Conservation (phyloP, 805 yeast genomes). For the Nakazawaea pomicola region DNA sequence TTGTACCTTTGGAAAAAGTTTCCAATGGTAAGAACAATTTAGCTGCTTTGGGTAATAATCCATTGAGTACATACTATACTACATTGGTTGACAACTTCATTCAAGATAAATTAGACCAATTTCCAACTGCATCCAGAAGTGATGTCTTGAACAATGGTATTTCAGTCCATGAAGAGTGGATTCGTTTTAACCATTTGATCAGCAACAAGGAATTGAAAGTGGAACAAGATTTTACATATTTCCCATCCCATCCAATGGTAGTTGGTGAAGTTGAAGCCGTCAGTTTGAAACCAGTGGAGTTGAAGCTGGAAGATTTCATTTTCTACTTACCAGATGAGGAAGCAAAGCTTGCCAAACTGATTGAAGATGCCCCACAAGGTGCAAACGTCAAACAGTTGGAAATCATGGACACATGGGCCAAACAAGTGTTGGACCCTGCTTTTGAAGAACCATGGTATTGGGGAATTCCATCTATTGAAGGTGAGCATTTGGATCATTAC, state of each 20-base stretch:
- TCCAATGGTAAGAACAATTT: slow-evolving; percentile 12
- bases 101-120: slow-evolving; percentile 1
- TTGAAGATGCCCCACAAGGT: slow-evolving; percentile 7
- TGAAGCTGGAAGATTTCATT: slow-evolving; percentile 7
- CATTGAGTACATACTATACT: slow-evolving; percentile 5
- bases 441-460: slow-evolving; percentile 13
- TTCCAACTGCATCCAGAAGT: neutral
- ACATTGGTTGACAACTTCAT: slow-evolving; percentile 4
- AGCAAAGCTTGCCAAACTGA: slow-evolving; percentile 6
- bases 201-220: neutral
- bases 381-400: slow-evolving; percentile 10
- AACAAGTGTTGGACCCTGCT: slow-evolving; percentile 9
- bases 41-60: slow-evolving; percentile 1
- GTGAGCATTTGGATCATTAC: slow-evolving; percentile 28
- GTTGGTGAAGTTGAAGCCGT: neutral
- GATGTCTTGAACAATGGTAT: slow-evolving; percentile 12
- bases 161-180: slow-evolving; percentile 10
- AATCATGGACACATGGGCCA: slow-evolving; percentile 9
- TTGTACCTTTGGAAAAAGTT: slow-evolving; percentile 13
- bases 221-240: slow-evolving; percentile 6
- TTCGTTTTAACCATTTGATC: slow-evolving; percentile 2
- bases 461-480: slow-evolving; percentile 12
- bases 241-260: slow-evolving; percentile 9
- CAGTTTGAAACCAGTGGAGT: slow-evolving; percentile 3
- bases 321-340: slow-evolving; percentile 12